Percentiles rank a stretch among this genome's conserved stretches.
Evolutionary conservation across 345 rosid species (phyloP).

Genomic region (Bruguiera parviflora): DNA sequence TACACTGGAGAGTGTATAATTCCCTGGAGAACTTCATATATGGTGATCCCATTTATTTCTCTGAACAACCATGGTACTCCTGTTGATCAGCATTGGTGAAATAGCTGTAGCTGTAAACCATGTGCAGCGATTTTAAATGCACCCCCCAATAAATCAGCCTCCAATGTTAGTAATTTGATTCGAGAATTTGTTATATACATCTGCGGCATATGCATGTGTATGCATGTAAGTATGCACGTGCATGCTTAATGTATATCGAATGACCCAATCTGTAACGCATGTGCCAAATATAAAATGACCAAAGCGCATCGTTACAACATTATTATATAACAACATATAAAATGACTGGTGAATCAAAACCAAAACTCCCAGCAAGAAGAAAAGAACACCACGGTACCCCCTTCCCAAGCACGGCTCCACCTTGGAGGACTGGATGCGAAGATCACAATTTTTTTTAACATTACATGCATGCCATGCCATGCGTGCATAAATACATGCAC

Average conservation of each 20-base stretch:
- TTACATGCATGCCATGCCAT: too few relatives aligned
- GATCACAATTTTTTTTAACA: neutral
- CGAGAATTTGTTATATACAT: neutral
- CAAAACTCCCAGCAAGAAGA: too few relatives aligned
- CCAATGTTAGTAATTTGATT: neutral
- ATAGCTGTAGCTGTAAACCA: neutral
- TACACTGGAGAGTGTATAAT: neutral
- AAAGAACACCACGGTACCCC: too few relatives aligned
- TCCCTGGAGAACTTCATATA: neutral
- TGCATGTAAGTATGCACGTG: too few relatives aligned
- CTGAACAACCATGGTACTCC: neutral
- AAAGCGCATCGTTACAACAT: too few relatives aligned
- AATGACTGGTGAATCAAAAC: too few relatives aligned
- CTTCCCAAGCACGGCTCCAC: slow-evolving; percentile 19
- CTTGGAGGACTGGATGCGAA: neutral
- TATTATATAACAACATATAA: too few relatives aligned
- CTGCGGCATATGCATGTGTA: neutral
- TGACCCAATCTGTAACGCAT: too few relatives aligned
- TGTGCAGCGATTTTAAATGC: neutral
- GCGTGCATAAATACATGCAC: too few relatives aligned
- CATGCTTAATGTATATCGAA: too few relatives aligned
- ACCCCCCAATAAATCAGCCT: neutral
- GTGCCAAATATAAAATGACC: too few relatives aligned
- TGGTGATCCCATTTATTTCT: neutral
- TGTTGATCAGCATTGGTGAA: neutral